Conservation (phyloP, 257 asterid species). For the Forsythia suspensa region DNA sequence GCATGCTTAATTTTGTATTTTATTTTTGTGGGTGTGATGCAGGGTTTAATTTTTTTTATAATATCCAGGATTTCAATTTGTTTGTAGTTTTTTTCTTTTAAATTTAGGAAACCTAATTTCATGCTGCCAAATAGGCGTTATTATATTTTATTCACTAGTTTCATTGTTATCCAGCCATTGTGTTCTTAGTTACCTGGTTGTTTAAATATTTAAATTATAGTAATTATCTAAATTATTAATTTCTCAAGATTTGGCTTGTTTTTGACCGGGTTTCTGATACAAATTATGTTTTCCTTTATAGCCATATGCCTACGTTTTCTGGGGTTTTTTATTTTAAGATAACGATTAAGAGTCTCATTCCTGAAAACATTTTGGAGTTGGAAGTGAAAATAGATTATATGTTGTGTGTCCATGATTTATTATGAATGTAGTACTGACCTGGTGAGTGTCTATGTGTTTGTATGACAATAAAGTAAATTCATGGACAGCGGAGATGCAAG, state of each 20-base stretch:
- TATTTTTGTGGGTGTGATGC: neutral
- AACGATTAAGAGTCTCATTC: neutral
- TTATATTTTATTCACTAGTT: neutral
- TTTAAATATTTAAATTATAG: neutral
- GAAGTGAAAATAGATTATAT: neutral
- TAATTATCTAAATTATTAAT: neutral
- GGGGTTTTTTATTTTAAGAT: neutral
- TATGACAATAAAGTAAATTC: constrained; percentile 49
- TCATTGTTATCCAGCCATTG: neutral
- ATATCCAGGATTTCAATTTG: neutral
- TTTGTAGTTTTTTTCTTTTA: neutral
- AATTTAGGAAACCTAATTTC: neutral
- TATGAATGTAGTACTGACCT: constrained; percentile 19
- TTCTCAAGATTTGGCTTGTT: neutral
- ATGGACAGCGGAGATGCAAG: constrained; percentile 71
- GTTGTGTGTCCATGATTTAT: neutral
- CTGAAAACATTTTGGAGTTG: neutral
- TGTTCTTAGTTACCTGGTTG: neutral
- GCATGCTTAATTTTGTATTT: neutral
- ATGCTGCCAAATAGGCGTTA: neutral
- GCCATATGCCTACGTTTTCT: neutral
- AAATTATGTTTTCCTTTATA: neutral
- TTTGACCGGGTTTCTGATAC: neutral
- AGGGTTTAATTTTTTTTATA: neutral
- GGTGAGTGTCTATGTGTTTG: constrained; percentile 15